These are phyloP conservation scores for Debaryomyces udenii DNA, from an alignment of 1,139 yeast species.

Conservation along the genomic window DNA sequence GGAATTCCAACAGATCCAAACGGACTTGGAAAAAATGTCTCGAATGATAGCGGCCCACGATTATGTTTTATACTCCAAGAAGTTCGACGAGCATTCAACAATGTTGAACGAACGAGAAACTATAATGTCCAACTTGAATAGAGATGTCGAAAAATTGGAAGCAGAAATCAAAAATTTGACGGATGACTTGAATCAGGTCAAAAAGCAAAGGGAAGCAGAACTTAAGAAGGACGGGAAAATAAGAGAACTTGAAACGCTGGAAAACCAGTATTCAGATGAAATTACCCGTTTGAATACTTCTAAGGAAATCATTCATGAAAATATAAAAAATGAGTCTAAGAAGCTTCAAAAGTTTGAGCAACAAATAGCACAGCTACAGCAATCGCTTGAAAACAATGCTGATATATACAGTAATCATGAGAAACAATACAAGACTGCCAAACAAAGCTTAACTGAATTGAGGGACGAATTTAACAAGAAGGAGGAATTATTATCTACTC, in stretches of 20 bases:
- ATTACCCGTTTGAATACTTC: conserved; percentile 70
- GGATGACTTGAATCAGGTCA: conserved; percentile 62
- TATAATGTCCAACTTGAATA: conserved; percentile 38
- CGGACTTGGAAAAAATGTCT: conserved; percentile 75
- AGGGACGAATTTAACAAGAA: conserved; percentile 59
- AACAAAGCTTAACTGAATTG: conserved; percentile 42
- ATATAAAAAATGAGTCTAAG: conserved; percentile 50
- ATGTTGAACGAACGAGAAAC: conserved; percentile 38
- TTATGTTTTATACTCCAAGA: conserved; percentile 49
- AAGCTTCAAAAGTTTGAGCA: conserved; percentile 20
- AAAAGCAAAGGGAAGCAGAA: conserved; percentile 59
- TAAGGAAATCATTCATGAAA: conserved; percentile 58
- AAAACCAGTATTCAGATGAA: conserved; percentile 62
- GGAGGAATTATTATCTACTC: conserved; percentile 79
- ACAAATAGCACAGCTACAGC: conserved; percentile 22
- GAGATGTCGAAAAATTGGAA: conserved; percentile 45
- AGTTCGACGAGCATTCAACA: conserved; percentile 45
- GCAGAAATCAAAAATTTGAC: conserved; percentile 62
- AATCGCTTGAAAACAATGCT: conserved; percentile 32
- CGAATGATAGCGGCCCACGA: conserved; percentile 81
- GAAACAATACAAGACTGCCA: conserved; percentile 45
- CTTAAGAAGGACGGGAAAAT: conserved; percentile 63
- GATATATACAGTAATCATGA: conserved; percentile 33
- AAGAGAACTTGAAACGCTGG: conserved; percentile 61
- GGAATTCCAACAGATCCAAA: conserved; percentile 84